These are phyloP conservation scores for Tothia fuscella DNA, from an alignment of 2,329 filamentous ascomycete species.

Conservation along the genomic window DNA sequence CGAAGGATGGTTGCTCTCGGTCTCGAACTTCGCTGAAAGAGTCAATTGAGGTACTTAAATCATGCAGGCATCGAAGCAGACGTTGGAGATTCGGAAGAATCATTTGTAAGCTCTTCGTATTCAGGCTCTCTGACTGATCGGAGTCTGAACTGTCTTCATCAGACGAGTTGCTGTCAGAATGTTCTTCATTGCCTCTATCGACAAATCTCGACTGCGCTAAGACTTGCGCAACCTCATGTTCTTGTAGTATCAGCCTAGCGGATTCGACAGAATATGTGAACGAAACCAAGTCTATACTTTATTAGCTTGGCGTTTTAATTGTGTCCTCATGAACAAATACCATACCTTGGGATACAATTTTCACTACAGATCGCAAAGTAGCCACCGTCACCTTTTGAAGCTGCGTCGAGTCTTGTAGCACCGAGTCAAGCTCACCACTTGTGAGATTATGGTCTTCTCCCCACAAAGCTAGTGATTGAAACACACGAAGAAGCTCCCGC, in stretches of 20 bases:
- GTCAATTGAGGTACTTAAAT: background rate
- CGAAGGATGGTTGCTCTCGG: background rate
- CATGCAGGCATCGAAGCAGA: background rate
- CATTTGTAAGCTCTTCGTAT: background rate
- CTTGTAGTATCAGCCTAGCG: background rate
- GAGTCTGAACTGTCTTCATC: background rate
- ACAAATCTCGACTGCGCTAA: background rate
- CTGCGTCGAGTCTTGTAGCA: background rate
- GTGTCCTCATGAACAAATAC: background rate
- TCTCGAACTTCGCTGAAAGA: background rate
- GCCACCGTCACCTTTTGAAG: background rate
- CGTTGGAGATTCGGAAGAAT: background rate
- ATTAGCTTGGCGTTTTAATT: background rate
- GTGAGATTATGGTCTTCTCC: background rate
- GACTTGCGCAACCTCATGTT: background rate
- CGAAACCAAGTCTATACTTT: background rate
- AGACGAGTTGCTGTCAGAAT: background rate
- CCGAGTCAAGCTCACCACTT: background rate
- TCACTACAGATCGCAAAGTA: background rate
- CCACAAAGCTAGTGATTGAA: background rate
- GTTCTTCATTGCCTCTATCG: background rate
- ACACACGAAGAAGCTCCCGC: background rate
- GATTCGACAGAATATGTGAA: background rate
- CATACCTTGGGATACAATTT: background rate
- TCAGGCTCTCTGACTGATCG: background rate